These are phyloP conservation scores for Periconia sp. DNA, from an alignment of 2,329 filamentous ascomycete species.

Conservation along the genomic window DNA sequence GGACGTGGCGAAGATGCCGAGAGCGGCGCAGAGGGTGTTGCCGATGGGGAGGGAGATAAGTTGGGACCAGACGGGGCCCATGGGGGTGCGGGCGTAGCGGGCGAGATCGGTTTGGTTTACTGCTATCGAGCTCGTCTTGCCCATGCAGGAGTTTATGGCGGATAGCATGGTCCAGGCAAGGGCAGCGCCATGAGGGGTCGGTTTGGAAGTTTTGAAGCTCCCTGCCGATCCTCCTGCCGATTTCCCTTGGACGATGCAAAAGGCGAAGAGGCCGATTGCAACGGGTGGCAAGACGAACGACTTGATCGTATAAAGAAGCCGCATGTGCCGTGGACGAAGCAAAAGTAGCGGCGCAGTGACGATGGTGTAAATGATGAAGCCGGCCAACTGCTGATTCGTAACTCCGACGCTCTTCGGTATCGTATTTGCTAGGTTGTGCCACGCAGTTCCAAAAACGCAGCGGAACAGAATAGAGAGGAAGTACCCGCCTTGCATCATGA, in stretches of 20 bases:
- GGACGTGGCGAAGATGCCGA: not conserved
- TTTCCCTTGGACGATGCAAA: slow-evolving; percentile 33
- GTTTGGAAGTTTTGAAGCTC: slow-evolving; percentile 2
- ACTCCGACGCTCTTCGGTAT: slow-evolving; percentile 25
- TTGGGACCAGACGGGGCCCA: slow-evolving; percentile 4
- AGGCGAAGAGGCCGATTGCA: slow-evolving; percentile 35
- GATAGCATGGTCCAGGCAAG: slow-evolving; percentile 14
- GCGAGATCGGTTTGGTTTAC: slow-evolving; percentile 18
- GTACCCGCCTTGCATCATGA: slow-evolving; percentile 39
- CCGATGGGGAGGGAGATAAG: slow-evolving; percentile 6
- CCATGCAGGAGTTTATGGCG: slow-evolving; percentile 14
- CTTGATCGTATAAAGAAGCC: slow-evolving; percentile 10
- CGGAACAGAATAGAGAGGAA: slow-evolving; percentile 41
- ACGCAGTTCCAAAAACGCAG: slow-evolving; percentile 41
- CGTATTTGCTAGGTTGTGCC: slow-evolving; percentile 32
- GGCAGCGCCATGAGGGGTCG: not conserved
- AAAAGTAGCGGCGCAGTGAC: slow-evolving; percentile 26
- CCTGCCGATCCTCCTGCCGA: slow-evolving; percentile 4
- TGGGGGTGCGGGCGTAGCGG: slow-evolving; percentile 10
- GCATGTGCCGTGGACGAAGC: slow-evolving; percentile 28
- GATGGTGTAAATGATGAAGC: slow-evolving; percentile 23
- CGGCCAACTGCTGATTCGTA: slow-evolving; percentile 26
- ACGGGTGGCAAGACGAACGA: slow-evolving; percentile 30
- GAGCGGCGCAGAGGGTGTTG: slow-evolving; percentile 2
- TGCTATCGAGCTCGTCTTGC: slow-evolving; percentile 4